These are phyloP conservation scores for Mortierella sp. DNA, from an alignment of 371 early-diverging fungal species.

Conservation along the genomic window DNA sequence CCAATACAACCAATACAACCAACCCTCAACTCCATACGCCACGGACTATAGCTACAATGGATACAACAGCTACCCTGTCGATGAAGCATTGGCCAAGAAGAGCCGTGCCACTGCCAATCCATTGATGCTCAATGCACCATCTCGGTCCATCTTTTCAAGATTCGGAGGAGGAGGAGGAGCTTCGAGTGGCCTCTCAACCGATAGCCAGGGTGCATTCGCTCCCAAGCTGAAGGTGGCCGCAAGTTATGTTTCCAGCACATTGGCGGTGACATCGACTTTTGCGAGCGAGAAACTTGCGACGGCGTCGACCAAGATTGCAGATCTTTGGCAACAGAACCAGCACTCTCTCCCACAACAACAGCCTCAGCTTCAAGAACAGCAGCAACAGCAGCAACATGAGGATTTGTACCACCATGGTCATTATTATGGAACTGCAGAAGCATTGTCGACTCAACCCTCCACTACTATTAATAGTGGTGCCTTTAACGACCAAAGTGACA, in stretches of 20 bases:
- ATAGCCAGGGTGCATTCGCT: not conserved
- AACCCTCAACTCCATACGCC: conserved; percentile 14
- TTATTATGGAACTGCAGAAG: conserved; percentile 23
- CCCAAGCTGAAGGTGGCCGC: conserved; percentile 45
- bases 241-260: conserved; percentile 43
- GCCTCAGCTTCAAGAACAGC: conserved; percentile 15
- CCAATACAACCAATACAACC: conserved; percentile 22
- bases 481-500: conserved; percentile 15
- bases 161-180: conserved; percentile 19
- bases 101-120: conserved; percentile 12
- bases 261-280: conserved; percentile 52
- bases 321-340: conserved; percentile 54
- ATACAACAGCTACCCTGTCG: not conserved
- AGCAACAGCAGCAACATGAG: conserved; percentile 21
- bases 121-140: conserved; percentile 22
- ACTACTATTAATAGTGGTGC: conserved; percentile 8
- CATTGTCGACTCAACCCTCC: not conserved
- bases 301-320: conserved; percentile 54
- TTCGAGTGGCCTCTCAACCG: not conserved
- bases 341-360: conserved; percentile 41
- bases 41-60: conserved; percentile 15
- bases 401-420: conserved; percentile 20
- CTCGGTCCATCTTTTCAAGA: conserved; percentile 39
- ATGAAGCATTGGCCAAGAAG: not conserved
- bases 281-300: conserved; percentile 41